Evolutionary conservation across 495 filamentous ascomycete genomes (phyloP).

Genomic region (Astrocystis sublimbata): DNA sequence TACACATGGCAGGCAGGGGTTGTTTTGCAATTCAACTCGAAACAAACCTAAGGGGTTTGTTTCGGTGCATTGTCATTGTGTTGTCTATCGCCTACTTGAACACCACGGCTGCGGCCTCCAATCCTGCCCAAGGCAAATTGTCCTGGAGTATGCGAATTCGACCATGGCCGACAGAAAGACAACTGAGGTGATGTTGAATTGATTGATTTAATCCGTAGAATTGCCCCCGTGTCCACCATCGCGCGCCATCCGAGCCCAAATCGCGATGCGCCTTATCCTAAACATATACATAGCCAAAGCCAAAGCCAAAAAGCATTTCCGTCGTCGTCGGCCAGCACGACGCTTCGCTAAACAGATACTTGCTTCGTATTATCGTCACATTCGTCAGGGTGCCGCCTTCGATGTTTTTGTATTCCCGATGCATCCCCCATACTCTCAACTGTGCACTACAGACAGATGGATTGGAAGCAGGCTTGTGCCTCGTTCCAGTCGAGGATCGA

Average conservation of each 20-base stretch:
- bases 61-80: not conserved
- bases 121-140: not conserved
- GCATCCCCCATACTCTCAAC: not conserved
- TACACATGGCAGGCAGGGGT: not conserved
- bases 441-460: constrained; percentile 6
- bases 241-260: not conserved
- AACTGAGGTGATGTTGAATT: not conserved
- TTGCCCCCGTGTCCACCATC: not conserved
- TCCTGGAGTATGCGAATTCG: not conserved
- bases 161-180: not conserved
- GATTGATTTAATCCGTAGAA: not conserved
- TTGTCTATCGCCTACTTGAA: constrained; percentile 5
- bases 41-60: not conserved
- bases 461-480: constrained; percentile 12
- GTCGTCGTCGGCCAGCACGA: not conserved
- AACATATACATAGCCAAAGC: no score
- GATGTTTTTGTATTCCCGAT: not conserved
- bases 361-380: not conserved
- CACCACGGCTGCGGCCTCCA: not conserved
- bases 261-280: not conserved
- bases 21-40: not conserved
- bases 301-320: not conserved
- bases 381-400: not conserved
- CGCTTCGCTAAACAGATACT: not conserved
- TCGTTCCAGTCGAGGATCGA: constrained; percentile 18